Percentiles rank a stretch among this genome's conserved stretches.
Evolutionary conservation across 2,329 filamentous ascomycete genomes (phyloP).

Genomic region (Ceratocystis papillata): DNA sequence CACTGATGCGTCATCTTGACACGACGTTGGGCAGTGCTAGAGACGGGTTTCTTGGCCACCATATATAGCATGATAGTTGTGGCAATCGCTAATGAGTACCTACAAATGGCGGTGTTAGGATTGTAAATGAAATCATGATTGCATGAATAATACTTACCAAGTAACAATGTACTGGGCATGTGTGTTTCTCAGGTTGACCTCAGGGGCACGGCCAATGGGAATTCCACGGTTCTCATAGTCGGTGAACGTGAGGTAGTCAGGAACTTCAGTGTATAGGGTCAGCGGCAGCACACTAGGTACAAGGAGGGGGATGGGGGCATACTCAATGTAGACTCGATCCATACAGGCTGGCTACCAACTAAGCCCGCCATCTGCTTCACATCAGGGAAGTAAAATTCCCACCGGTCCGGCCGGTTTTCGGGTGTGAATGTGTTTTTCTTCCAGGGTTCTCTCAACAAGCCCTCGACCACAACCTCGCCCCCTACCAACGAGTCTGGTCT

Average conservation of each 20-base stretch:
- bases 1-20: conserved; percentile 67
- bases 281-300: not conserved
- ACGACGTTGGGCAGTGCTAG: conserved; percentile 56
- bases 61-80: conserved; percentile 96
- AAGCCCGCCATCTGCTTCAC: conserved; percentile 80
- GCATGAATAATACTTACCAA: conserved; percentile 52
- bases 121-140: conserved; percentile 7
- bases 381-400: conserved; percentile 91
- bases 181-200: conserved; percentile 91
- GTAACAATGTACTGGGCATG: conserved; percentile 98
- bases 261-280: conserved; percentile 34
- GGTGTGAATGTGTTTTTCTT: conserved; percentile 99
- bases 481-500: conserved; percentile 54
- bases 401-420: conserved; percentile 69
- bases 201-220: conserved; percentile 75
- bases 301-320: conserved; percentile 27
- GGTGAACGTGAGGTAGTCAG: conserved; percentile 65
- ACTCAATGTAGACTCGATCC: conserved; percentile 96
- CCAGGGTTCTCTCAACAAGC: conserved; percentile 76
- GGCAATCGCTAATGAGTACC: conserved; percentile 75
- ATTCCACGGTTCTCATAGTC: conserved; percentile 70
- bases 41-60: conserved; percentile 74
- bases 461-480: conserved; percentile 69
- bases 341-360: conserved; percentile 75
- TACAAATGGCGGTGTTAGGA: conserved; percentile 32